phyloP scores from a whole-genome alignment of 2,329 filamentous ascomycete genomes.

The Rhynchosporium agropyri region DNA sequence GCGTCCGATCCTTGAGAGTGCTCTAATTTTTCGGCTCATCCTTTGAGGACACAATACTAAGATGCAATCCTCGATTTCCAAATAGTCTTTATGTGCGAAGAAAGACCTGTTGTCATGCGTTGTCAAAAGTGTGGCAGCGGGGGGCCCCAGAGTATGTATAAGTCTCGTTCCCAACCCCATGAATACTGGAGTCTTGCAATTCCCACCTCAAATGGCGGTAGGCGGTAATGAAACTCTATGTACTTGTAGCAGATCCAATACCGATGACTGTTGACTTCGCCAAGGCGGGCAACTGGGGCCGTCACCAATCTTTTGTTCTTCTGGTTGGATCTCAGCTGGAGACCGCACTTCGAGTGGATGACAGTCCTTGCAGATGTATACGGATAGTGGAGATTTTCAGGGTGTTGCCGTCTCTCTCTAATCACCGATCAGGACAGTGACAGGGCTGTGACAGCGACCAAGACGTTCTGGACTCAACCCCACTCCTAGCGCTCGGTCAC shows the following conservation, averaged over 20 bases:
- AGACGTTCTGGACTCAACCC: conserved; percentile 5
- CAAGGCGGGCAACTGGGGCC: conserved; percentile 6
- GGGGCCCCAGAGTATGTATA: background rate
- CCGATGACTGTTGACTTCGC: conserved; percentile 10
- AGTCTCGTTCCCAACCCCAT: conserved; percentile 7
- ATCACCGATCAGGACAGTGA: conserved; percentile 8
- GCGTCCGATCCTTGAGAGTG: background rate
- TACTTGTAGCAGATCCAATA: background rate
- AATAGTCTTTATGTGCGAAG: conserved; percentile 5
- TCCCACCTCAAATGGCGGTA: background rate
- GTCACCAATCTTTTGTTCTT: conserved; percentile 1
- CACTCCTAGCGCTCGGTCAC: conserved; percentile 7
- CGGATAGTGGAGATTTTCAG: background rate
- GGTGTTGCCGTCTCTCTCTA: conserved; percentile 9
- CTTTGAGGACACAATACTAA: background rate
- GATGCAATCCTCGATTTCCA: conserved; percentile 6
- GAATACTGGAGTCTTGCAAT: background rate
- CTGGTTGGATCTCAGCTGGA: conserved; percentile 10
- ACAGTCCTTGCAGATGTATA: background rate
- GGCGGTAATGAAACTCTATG: background rate
- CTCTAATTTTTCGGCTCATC: conserved; percentile 8
- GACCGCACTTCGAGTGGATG: conserved; percentile 5
- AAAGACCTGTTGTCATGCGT: conserved; percentile 9
- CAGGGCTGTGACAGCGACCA: background rate
- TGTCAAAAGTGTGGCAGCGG: conserved; percentile 11